Base-by-base conservation (phyloP, 2,329 filamentous ascomycete species). In the Penicillium sp. region DNA sequence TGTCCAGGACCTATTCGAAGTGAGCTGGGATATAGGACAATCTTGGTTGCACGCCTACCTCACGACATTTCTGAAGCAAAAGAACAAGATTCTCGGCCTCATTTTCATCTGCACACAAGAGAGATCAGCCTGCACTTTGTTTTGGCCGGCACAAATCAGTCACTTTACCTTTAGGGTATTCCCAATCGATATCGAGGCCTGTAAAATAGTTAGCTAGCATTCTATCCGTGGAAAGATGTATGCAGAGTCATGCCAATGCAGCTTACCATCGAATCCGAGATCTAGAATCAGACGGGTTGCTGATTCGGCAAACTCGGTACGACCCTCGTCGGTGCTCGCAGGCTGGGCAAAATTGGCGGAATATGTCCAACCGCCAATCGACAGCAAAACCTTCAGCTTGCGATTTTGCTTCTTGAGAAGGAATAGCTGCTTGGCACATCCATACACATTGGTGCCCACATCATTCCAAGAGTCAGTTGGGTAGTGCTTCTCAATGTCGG, bases 281-380 rank as follows among this genome's bases (percentile, higher is more conserved):
- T 94, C 85, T 70, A 89, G 88, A 63, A 97, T 79, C 34, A 97
- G 76, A 21, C 85, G 80, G 1, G 96, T 88, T 32, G 89, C 87
- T 27, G 83, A 85, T 47, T 81, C 77, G 1, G 89, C 90, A 68
- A 96, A 95, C 1, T 59, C 80, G 55, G 77, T 74, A 11, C 90
- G 82, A 7, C 87, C 84, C 5, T 78, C 75, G 0, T 80, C 77
- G 0, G 86, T 87, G 16, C 83, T 84, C 0, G 85, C 84, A 0
- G 91, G 88, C 27, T 75, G 77, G 1, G 84, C 78, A 73, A 97
- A 95, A 76, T 96, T 94, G 71, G 83, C 73, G 3, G 87, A 89
- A 69, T 88, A 90, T 0, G 85, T 88, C 85, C 87, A 93, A 14
- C 91, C 90, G 31, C 90, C 90, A 54, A 94, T 89, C 51, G 88